Base-by-base conservation (phyloP, 306 rosid genomes). In the Urtica urens region DNA sequence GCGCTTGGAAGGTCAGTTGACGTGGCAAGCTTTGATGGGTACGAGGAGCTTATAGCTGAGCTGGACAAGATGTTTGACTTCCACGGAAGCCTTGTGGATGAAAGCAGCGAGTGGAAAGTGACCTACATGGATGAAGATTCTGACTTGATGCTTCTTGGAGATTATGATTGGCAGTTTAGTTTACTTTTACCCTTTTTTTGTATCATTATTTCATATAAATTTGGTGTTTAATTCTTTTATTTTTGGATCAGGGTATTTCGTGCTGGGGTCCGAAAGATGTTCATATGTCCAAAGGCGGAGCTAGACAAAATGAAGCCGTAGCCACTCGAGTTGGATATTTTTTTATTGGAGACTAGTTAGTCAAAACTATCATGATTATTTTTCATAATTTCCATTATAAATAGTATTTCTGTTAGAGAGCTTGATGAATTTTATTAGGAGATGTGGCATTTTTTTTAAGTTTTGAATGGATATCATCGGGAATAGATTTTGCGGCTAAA, bases 31-130 rank as follows among this genome's bases (percentile, higher is more conserved):
- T 61, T 82, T 34, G 34, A 40, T 37, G 82, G 79, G 18, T 78
- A 72, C 35, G 58, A 34, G 2, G 78, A 66, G 19, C 93, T 82
- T 31, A 41, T 69, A 24, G 38, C 72, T 10, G 64, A 78, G 66
- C 76, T 82, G 2, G 93, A 82, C 59, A 41, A 38, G 25, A 82
- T 75, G 82, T 82, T 82, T 7, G 75, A 70, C 18, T 82, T 82
- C 19, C 49, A 66, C 34, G 93, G 80, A 61, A 61, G 72, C 58
- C 68, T 82, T 65, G 60, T 55, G 20, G 45, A 59, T 55, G 72
- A 70, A 72, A 72, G 64, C 55, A 69, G 74, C 25, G 72, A 78
- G 39, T 82, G 93, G 80, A 74, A 74, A 48, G 71, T 78, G 40
- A 67, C 75, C 63, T 70, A 61, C 67, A 59, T 45, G 26, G 78